Percentiles rank a stretch among this genome's conserved stretches.
Conservation (phyloP, 2,329 filamentous ascomycete species). For the Xylariaceae sp. region DNA sequence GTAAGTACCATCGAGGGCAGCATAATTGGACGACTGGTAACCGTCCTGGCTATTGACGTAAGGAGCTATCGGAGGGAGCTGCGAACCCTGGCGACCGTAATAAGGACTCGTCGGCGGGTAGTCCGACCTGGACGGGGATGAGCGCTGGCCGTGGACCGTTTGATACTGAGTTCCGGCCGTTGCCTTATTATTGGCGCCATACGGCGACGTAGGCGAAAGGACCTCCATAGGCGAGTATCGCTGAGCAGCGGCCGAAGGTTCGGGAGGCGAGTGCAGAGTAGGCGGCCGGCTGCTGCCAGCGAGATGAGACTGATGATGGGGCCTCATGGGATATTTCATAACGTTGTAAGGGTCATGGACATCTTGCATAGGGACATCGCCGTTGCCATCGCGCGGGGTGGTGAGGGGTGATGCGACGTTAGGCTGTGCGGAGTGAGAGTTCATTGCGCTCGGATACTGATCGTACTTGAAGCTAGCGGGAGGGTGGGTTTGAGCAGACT, state of each 20-base stretch:
- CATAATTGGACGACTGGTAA: slow-evolving; percentile 67
- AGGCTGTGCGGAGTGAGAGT: slow-evolving; percentile 32
- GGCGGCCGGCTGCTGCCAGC: slow-evolving; percentile 45
- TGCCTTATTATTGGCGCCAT: slow-evolving; percentile 60
- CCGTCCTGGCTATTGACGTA: slow-evolving; percentile 64
- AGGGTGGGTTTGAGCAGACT: slow-evolving; percentile 37
- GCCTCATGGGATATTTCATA: slow-evolving; percentile 79
- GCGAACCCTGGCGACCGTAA: slow-evolving; percentile 51
- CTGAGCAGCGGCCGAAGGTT: slow-evolving; percentile 77
- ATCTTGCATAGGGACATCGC: slow-evolving; percentile 83
- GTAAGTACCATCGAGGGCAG: slow-evolving; percentile 65
- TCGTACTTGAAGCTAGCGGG: slow-evolving; percentile 62
- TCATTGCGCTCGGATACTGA: slow-evolving; percentile 52
- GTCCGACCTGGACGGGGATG: slow-evolving; percentile 71
- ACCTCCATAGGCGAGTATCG: slow-evolving; percentile 96
- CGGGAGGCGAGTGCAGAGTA: slow-evolving; percentile 68
- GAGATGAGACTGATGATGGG: slow-evolving; percentile 70
- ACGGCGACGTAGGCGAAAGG: slow-evolving; percentile 73
- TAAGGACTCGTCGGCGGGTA: slow-evolving; percentile 56
- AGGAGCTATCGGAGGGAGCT: slow-evolving; percentile 68
- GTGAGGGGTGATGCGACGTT: slow-evolving; percentile 37
- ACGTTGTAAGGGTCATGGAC: slow-evolving; percentile 73
- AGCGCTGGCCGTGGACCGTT: slow-evolving; percentile 53
- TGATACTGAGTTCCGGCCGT: slow-evolving; percentile 49
- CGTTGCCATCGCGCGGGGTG: slow-evolving; percentile 63